Evolutionary conservation across 179 eudicot genomes (phyloP).

Genomic region (Spergularia azorica): DNA sequence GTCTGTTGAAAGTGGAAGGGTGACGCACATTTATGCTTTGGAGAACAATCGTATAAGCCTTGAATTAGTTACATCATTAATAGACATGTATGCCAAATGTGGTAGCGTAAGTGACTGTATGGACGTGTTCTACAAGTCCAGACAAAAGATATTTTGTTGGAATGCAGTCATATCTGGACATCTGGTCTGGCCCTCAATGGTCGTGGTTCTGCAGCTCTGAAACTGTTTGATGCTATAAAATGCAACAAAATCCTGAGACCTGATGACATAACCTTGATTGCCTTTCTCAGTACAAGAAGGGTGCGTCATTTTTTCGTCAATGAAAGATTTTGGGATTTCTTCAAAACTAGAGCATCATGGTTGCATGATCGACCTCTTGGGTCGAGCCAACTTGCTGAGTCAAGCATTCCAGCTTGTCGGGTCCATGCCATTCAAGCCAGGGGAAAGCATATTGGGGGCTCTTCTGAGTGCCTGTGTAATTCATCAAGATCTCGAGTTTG

Average conservation of each 20-base stretch:
- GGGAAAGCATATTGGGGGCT: conserved; percentile 24
- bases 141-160: conserved; percentile 26
- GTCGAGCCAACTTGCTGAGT: conserved; percentile 27
- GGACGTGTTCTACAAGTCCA: conserved; percentile 24
- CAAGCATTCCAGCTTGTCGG: conserved; percentile 24
- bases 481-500: conserved; percentile 21
- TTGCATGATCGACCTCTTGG: conserved; percentile 18
- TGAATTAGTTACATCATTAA: conserved; percentile 25
- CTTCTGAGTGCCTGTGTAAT: conserved; percentile 26
- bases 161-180: conserved; percentile 27
- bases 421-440: conserved; percentile 28
- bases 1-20: conserved; percentile 24
- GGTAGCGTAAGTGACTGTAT: conserved; percentile 17
- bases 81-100: conserved; percentile 35
- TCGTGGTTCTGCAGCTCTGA: conserved; percentile 18
- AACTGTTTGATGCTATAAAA: conserved; percentile 18
- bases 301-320: conserved; percentile 20
- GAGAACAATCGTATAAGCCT: conserved; percentile 19
- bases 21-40: conserved; percentile 24
- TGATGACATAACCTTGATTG: conserved; percentile 32
- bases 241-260: conserved; percentile 10
- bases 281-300: conserved; percentile 27
- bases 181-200: conserved; percentile 30
- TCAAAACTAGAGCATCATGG: conserved; percentile 9
- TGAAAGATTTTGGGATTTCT: conserved; percentile 11